phyloP scores from a whole-genome alignment of 2,329 filamentous ascomycete species.

The Fusarium hainanense region DNA sequence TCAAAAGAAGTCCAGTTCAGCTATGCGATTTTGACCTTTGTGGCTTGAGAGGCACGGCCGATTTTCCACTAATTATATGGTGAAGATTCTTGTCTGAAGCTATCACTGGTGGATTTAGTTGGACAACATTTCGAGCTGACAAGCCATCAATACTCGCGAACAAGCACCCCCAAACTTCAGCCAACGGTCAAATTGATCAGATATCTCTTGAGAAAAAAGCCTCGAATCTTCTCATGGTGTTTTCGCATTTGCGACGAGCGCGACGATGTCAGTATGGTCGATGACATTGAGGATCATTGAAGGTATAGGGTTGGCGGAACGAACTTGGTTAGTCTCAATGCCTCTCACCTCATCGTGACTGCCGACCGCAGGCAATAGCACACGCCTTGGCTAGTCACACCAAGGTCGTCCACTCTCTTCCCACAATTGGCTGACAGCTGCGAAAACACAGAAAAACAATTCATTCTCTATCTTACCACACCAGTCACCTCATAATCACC shows the following conservation, averaged over 20 bases:
- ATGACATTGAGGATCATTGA: not conserved
- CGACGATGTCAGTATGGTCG: no score
- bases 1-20: constrained; percentile 7
- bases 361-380: no score
- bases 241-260: not conserved
- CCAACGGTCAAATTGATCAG: no score
- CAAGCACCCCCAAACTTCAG: not conserved
- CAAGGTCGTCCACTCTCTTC: not conserved
- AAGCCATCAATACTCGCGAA: not conserved
- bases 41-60: not conserved
- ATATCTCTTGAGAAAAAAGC: not conserved
- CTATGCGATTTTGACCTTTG: not conserved
- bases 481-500: not conserved
- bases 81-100: not conserved
- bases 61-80: constrained; percentile 21
- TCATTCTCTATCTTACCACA: fast-evolving
- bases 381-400: no score
- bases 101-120: constrained; percentile 12
- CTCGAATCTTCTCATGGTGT: not conserved
- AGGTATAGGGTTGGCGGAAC: constrained; percentile 19
- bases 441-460: not conserved
- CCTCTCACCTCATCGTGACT: no score
- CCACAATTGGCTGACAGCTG: not conserved
- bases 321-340: not conserved
- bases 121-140: not conserved